A percentile compares a stretch with the other conserved stretches of the same genome.
Evolutionary conservation across 23 red algal genomes (phyloP).

Genomic region (Gracilariopsis chorda): DNA sequence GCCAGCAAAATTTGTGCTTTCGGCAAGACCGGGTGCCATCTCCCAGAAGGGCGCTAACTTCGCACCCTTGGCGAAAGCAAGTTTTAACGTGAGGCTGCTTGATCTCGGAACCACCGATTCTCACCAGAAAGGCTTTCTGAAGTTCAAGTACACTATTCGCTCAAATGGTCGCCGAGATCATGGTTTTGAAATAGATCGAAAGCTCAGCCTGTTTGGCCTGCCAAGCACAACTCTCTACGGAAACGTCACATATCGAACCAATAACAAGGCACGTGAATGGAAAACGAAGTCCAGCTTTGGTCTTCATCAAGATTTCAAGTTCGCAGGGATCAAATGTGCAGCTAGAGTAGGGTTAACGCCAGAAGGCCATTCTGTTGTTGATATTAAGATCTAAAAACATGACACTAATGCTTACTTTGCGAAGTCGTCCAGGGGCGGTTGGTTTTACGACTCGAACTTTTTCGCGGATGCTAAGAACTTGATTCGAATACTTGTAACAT

Average conservation of each 20-base stretch:
- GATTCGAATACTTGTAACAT: no score
- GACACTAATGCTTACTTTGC: no score
- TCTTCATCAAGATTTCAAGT: slow-evolving; percentile 60
- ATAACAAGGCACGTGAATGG: slow-evolving; percentile 63
- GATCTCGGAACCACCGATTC: slow-evolving; percentile 60
- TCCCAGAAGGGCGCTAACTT: neutral
- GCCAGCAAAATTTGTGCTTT: slow-evolving; percentile 55
- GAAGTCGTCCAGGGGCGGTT: no score
- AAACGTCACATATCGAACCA: slow-evolving; percentile 63
- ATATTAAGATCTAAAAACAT: slow-evolving; percentile 78
- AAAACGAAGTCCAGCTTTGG: slow-evolving; percentile 71
- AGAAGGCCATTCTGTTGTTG: slow-evolving; percentile 58
- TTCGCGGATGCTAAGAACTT: no score
- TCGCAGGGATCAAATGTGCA: slow-evolving; percentile 70
- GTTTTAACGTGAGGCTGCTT: slow-evolving; percentile 62
- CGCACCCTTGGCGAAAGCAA: slow-evolving; percentile 62
- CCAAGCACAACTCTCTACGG: slow-evolving; percentile 69
- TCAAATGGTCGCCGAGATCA: slow-evolving; percentile 60
- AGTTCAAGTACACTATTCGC: slow-evolving; percentile 65
- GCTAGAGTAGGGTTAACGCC: slow-evolving; percentile 67
- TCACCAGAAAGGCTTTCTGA: slow-evolving; percentile 32
- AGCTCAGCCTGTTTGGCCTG: slow-evolving; percentile 43
- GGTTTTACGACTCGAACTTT: no score
- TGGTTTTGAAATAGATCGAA: slow-evolving; percentile 82
- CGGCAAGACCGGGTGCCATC: slow-evolving; percentile 39